Base-by-base conservation (phyloP, 805 yeast species). In the Tetrapisispora fleetii region DNA sequence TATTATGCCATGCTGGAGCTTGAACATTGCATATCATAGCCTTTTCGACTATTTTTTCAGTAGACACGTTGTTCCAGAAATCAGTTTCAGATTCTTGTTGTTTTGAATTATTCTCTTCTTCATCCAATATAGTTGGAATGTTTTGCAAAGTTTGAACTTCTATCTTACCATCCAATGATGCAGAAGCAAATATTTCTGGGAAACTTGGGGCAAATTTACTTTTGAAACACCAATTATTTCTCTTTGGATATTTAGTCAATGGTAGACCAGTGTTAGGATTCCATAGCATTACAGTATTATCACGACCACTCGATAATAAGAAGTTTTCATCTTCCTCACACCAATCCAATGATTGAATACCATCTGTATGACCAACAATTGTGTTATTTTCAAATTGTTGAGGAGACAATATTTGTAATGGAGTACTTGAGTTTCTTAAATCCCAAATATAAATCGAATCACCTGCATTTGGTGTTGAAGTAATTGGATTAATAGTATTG, bases 161-260 rank as follows among this genome's bases (percentile, higher is more conserved):
- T 49, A 91, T 75, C 64, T 81, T 85, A 53, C 93, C 90, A 65
- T 88, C 96, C 56, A 85, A 85, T 5, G 95, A 83, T 21, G 95
- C 86, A 48, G 85, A 76, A 5, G 95, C 95, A 71, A 93, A 85
- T 45, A 87, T 68, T 53, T 91, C 96, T 2, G 99, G 99, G 28
- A 85, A 78, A 22, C 73, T 65, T 39, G 96, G 95, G 50, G 96
- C 95, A 72, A 90, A 93, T 57, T 77, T 77, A 13, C 96, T 78
- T 68, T 87, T 81, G 70, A 89, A 93, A 14, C 86, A 82, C 99
- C 99, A 93, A 67, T 88, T 90, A 36, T 95, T 85, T 35, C 95
- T 78, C 13, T 95, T 78, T 47, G 98, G 97, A 65, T 86, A 93
- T 60, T 87, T 85, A 5, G 93, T 95, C 54, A 91, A 69, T 59